These are phyloP conservation scores for Podila verticillata DNA, from an alignment of 192 early-diverging fungal species.

Conservation along the genomic window DNA sequence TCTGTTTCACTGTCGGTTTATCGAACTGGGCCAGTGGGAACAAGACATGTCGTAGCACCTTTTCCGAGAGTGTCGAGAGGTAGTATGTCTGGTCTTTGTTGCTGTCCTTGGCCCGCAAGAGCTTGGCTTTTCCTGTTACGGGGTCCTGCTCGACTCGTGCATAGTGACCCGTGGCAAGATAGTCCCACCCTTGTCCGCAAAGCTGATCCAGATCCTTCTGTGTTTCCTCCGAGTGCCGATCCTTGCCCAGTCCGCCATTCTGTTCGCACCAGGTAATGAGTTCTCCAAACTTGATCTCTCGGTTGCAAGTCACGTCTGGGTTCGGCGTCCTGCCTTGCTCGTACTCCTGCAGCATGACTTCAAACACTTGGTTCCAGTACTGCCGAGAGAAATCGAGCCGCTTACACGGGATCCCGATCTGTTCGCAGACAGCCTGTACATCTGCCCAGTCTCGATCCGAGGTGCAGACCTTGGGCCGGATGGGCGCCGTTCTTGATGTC, in stretches of 20 bases:
- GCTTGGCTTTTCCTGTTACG: constrained; percentile 8
- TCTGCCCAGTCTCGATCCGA: constrained; percentile 81
- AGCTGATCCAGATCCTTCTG: background rate
- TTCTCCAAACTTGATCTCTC: constrained; percentile 93
- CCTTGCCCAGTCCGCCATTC: constrained; percentile 38
- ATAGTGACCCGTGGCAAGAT: constrained; percentile 61
- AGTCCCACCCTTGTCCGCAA: constrained; percentile 30
- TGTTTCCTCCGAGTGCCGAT: constrained; percentile 5
- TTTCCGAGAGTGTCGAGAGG: constrained; percentile 70
- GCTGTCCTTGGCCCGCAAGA: constrained; percentile 63
- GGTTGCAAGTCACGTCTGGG: constrained; percentile 93
- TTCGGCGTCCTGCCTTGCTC: constrained; percentile 84
- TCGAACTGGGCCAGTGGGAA: constrained; percentile 85
- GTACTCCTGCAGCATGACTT: constrained; percentile 79
- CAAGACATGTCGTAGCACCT: constrained; percentile 61
- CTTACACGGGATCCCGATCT: constrained; percentile 72
- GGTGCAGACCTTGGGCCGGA: constrained; percentile 68
- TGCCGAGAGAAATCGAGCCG: constrained; percentile 83
- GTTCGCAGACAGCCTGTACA: constrained; percentile 74
- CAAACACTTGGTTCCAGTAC: constrained; percentile 94
- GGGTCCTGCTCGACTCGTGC: constrained; percentile 54
- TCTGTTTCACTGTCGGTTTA: constrained; percentile 78
- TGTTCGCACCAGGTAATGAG: constrained; percentile 67
- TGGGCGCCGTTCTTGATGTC: constrained; percentile 12
- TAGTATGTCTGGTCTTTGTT: constrained; percentile 97